Evolutionary conservation across 305 asterid genomes (phyloP).

Genomic region (Lippia alba): DNA sequence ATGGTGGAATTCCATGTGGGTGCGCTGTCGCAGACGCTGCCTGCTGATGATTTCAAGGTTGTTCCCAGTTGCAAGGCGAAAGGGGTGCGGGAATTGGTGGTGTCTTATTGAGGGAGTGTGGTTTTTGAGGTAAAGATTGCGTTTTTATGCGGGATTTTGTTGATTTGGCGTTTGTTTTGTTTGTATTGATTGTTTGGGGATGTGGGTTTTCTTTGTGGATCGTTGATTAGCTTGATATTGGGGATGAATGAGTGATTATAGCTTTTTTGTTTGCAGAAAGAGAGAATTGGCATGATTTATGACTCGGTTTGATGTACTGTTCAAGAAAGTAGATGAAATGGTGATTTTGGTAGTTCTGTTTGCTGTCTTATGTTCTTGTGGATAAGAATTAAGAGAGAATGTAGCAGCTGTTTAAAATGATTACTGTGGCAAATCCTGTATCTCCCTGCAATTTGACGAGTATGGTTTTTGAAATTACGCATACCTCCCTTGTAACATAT

Average conservation of each 20-base stretch:
- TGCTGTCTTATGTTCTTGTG: too few relatives aligned
- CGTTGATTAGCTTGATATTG: slow-evolving; percentile 2
- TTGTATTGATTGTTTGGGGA: not conserved
- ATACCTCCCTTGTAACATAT: not conserved
- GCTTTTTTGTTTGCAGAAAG: too few relatives aligned
- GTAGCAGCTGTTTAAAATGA: too few relatives aligned
- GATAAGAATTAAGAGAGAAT: too few relatives aligned
- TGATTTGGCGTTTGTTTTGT: not conserved
- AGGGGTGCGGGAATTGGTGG: slow-evolving; percentile 36
- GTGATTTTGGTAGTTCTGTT: slow-evolving; percentile 1
- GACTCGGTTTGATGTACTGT: not conserved
- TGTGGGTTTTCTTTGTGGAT: slow-evolving; percentile 1
- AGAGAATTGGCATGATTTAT: too few relatives aligned
- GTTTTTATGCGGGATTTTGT: slow-evolving; percentile 5
- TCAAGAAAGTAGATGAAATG: not conserved
- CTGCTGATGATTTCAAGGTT: slow-evolving; percentile 57
- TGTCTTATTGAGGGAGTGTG: slow-evolving; percentile 31
- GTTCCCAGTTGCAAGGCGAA: slow-evolving; percentile 55
- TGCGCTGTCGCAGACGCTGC: slow-evolving; percentile 53
- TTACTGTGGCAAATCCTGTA: not conserved
- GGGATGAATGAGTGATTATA: not conserved
- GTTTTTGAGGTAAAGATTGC: slow-evolving; percentile 55
- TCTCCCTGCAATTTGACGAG: not conserved
- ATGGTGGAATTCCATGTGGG: slow-evolving; percentile 69
- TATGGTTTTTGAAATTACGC: not conserved